Conservation (phyloP, 2,329 filamentous ascomycete species). For the Penicillium sp. region DNA sequence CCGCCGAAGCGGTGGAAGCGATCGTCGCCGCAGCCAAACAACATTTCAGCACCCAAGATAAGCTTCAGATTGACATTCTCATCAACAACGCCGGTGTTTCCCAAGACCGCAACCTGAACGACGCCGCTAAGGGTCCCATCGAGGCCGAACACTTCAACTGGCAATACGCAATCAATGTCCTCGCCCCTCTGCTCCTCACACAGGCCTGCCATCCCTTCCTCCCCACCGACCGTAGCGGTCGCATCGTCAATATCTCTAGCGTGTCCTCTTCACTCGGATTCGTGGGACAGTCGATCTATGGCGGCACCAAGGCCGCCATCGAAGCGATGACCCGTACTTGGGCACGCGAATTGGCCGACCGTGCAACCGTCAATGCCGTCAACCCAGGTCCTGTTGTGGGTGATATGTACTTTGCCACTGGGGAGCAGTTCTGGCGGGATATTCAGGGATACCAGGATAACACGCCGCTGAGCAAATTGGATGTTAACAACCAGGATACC, state of each 20-base stretch:
- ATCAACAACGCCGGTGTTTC: constrained; percentile 79
- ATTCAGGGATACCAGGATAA: constrained; percentile 60
- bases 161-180: constrained; percentile 76
- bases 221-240: constrained; percentile 62
- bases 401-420: constrained; percentile 62
- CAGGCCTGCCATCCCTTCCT: constrained; percentile 69
- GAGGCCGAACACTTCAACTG: constrained; percentile 63
- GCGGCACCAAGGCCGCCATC: constrained; percentile 63
- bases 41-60: constrained; percentile 50
- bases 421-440: constrained; percentile 54
- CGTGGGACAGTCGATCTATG: constrained; percentile 58
- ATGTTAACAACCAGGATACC: constrained; percentile 52
- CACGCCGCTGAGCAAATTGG: constrained; percentile 61
- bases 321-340: constrained; percentile 68
- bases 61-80: constrained; percentile 73
- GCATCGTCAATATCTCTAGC: constrained; percentile 60
- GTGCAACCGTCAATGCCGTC: constrained; percentile 62
- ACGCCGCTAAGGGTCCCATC: constrained; percentile 58
- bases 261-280: constrained; percentile 59
- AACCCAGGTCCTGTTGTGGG: constrained; percentile 64
- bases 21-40: constrained; percentile 59
- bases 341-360: constrained; percentile 59
- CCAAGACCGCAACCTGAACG: constrained; percentile 55
- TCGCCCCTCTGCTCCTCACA: constrained; percentile 72
- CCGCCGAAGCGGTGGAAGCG: constrained; percentile 54